phyloP scores from a whole-genome alignment of 2,329 filamentous ascomycete species.

The Colletotrichum eremochloae region DNA sequence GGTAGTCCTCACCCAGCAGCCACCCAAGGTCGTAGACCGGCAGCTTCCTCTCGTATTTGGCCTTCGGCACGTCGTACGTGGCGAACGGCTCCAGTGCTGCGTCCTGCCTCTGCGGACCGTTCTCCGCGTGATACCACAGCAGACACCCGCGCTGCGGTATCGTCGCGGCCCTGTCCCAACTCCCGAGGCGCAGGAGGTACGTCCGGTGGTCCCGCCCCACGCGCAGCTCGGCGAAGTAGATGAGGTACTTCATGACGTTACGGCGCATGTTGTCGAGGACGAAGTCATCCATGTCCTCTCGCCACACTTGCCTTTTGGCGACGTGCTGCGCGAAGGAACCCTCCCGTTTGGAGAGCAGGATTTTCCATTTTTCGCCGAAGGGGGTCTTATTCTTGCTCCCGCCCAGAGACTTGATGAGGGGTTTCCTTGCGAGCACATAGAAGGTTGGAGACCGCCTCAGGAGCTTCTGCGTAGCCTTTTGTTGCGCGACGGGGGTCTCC shows the following conservation, averaged over 20 bases:
- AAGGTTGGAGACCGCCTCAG: background rate
- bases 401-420: background rate
- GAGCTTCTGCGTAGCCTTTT: constrained; percentile 8
- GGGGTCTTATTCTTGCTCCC: constrained; percentile 34
- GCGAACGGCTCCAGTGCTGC: constrained; percentile 17
- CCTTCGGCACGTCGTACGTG: constrained; percentile 54
- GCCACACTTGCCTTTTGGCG: constrained; percentile 55
- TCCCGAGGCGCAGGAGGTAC: constrained; percentile 58
- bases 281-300: constrained; percentile 68
- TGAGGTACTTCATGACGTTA: constrained; percentile 60
- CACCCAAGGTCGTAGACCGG: constrained; percentile 66
- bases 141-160: constrained; percentile 59
- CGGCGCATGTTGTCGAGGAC: constrained; percentile 65
- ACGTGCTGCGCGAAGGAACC: constrained; percentile 2
- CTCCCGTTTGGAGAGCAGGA: constrained; percentile 31
- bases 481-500: background rate
- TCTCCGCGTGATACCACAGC: constrained; percentile 53
- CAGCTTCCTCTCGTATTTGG: constrained; percentile 54
- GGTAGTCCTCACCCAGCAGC: constrained; percentile 64
- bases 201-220: constrained; percentile 47
- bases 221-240: constrained; percentile 52
- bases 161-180: constrained; percentile 60
- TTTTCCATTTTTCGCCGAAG: constrained; percentile 37
- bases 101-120: constrained; percentile 9
- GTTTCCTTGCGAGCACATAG: constrained; percentile 4